Percentiles rank a stretch among this genome's conserved stretches.
phyloP scores from a whole-genome alignment of 73 alveolate genomes.

The Halteria grandinella region DNA sequence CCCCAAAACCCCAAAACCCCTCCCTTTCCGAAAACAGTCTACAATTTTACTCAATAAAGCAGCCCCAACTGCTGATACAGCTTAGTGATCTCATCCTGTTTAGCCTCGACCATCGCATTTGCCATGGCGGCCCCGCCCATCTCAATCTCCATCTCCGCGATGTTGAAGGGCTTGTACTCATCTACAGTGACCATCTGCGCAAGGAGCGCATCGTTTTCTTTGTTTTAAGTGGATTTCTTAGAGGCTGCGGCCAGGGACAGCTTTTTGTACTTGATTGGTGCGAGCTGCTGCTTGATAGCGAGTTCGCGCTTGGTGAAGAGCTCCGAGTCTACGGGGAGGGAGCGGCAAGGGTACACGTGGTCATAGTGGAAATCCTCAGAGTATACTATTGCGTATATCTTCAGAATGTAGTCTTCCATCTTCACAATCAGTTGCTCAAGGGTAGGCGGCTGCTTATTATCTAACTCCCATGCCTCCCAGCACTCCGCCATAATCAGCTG shows the following conservation, averaged over 20 bases:
- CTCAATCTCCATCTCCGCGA: slow-evolving; percentile 35
- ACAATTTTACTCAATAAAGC: slow-evolving; percentile 13
- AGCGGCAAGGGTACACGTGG: slow-evolving; percentile 39
- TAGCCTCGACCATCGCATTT: no score
- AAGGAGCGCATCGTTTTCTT: no score
- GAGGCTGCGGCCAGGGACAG: no score
- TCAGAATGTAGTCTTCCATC: slow-evolving; percentile 36
- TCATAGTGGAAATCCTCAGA: slow-evolving; percentile 27
- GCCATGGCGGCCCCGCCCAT: not conserved
- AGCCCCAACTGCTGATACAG: slow-evolving; percentile 44
- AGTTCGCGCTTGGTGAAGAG: not conserved
- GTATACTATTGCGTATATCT: slow-evolving; percentile 21
- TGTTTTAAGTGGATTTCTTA: no score
- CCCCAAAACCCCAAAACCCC: no score
- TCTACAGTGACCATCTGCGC: not conserved
- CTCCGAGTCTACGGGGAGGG: slow-evolving; percentile 8
- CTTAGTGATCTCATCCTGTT: slow-evolving; percentile 28
- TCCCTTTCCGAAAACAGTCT: not conserved
- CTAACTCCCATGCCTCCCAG: slow-evolving; percentile 44
- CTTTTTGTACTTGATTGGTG: slow-evolving; percentile 21
- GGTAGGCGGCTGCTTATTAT: not conserved
- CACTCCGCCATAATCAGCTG: slow-evolving; percentile 26
- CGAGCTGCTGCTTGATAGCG: slow-evolving; percentile 5
- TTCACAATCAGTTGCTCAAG: not conserved
- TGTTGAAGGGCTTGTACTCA: slow-evolving; percentile 44